These are phyloP conservation scores for Penicillium sp. DNA, from an alignment of 2,329 filamentous ascomycete genomes.

Conservation along the genomic window DNA sequence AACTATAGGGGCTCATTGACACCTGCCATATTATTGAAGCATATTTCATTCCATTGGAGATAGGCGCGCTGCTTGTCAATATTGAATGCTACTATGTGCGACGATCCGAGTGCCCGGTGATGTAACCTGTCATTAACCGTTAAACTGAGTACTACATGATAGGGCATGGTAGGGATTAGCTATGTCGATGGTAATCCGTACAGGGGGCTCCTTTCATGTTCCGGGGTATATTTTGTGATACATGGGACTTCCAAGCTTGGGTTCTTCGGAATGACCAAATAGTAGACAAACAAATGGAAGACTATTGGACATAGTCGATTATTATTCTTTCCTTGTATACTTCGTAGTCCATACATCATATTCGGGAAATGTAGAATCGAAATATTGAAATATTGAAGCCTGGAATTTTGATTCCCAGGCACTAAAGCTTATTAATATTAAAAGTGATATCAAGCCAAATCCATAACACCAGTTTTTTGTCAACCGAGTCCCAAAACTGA, in stretches of 20 bases:
- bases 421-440: neutral
- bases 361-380: neutral
- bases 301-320: neutral
- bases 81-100: neutral
- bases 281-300: neutral
- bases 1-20: neutral
- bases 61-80: neutral
- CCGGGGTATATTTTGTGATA: neutral
- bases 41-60: neutral
- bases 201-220: neutral
- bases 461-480: neutral
- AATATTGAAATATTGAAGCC: neutral
- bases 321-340: neutral
- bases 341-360: neutral
- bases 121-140: constrained; percentile 7
- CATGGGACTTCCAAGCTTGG: neutral
- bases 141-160: neutral
- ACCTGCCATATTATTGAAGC: neutral
- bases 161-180: neutral
- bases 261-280: neutral
- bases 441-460: neutral
- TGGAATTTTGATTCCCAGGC: neutral
- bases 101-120: neutral
- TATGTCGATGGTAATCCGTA: neutral
- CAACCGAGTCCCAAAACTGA: neutral